Conservation (phyloP, 805 yeast species). For the Wickerhamomyces subpelliculosus region DNA sequence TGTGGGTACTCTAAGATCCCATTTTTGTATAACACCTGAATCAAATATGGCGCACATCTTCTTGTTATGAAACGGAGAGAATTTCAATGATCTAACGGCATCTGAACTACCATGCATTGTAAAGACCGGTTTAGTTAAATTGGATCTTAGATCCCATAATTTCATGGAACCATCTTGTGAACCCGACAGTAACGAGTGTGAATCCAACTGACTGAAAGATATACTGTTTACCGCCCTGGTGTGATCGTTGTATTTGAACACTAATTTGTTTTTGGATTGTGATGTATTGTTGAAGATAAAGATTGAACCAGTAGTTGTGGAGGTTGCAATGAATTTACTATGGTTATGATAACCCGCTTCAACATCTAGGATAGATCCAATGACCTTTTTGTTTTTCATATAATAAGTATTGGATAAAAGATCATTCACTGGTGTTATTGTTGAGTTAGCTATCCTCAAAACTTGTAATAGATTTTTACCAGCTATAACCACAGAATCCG, state of each 20-base stretch:
- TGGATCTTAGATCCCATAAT: constrained; percentile 62
- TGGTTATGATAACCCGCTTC: constrained; percentile 34
- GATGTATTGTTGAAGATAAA: constrained; percentile 24
- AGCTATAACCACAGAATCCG: constrained; percentile 29
- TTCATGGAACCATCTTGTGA: constrained; percentile 77
- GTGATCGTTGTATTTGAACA: constrained; percentile 31
- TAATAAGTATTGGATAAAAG: constrained; percentile 21
- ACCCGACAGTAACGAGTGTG: constrained; percentile 45
- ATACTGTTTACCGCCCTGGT: constrained; percentile 40
- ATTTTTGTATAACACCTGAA: constrained; percentile 78
- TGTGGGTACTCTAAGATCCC: constrained; percentile 71
- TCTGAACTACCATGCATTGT: constrained; percentile 62
- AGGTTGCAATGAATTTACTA: constrained; percentile 34
- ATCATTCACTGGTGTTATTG: constrained; percentile 29
- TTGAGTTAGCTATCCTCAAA: constrained; percentile 23
- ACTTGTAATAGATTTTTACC: constrained; percentile 36
- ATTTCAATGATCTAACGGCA: constrained; percentile 53
- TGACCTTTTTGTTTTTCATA: constrained; percentile 25
- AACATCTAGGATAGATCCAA: constrained; percentile 36
- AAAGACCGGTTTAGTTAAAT: constrained; percentile 37
- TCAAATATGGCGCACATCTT: constrained; percentile 78
- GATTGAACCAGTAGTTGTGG: constrained; percentile 43
- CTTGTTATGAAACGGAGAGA: constrained; percentile 45
- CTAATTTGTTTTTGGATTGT: constrained; percentile 24
- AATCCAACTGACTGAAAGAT: constrained; percentile 31